Evolutionary conservation across 495 filamentous ascomycete species (phyloP), one percentile per base, ranked within the genome.

Genomic region (Trichoderma orchidacearum): DNA sequence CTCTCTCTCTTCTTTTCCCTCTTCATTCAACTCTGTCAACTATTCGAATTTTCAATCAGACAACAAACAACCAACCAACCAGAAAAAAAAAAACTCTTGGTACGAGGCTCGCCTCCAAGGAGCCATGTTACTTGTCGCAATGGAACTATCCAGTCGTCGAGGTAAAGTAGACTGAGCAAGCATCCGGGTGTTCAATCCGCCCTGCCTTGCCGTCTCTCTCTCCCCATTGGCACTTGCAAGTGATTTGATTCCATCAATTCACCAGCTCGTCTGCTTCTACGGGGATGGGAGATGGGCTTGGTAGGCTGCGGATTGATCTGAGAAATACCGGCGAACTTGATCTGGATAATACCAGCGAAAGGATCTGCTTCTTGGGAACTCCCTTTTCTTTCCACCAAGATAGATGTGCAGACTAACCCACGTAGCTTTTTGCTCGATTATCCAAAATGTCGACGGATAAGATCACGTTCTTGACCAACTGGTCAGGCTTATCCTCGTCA

Each of bases 331-430:
- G 66, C 60, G 69, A 85, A 86, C 83, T 85, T 86, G 83, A 86
- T 85, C 83, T 84, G 82, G 83, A 85, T 83, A 85, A 86, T 86
- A 78, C 83, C 81, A 84, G 83, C 83, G 83, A 82, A 85, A 85
- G 83, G 78, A 86, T 79, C 82, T 85, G 82, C 83, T 80, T 79
- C 74, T 79, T 80, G 71, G 69, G 72, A 70, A 35, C 51, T 53
- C 29, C 53, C 30, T 17, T 30, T 55, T 63, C 67, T 72, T 67
- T 66, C 62, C 63, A 56, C 60, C 29, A 64, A 60, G 53, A 54
- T 32, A 60, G 50, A 55, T 59, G 59, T 58, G 51, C 55, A 65
- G 55, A 63, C 70, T 71, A 59, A 73, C 68, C 59, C 56, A 35
- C 48, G 58, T 58, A 70, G 68, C 51, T 51, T 60, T 59, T 54